These are phyloP conservation scores for Pichia sp. DNA, from an alignment of 1,139 yeast species.

Conservation along the genomic window DNA sequence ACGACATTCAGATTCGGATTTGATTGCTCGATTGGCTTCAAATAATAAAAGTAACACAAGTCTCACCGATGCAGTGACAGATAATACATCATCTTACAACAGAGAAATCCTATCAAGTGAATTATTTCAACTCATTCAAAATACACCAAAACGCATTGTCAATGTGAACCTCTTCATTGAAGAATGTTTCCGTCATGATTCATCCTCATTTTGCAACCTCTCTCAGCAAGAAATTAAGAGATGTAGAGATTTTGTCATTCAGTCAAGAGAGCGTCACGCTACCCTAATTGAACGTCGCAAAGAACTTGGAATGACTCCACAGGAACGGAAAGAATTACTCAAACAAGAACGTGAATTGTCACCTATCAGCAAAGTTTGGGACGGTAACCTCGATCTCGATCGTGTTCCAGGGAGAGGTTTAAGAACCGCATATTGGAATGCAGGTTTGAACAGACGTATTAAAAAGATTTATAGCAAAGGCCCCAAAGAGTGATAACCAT, in stretches of 20 bases:
- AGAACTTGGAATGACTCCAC: slow-evolving; percentile 23
- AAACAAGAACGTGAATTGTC: slow-evolving; percentile 16
- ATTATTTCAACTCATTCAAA: slow-evolving; percentile 78
- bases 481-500: too few relatives aligned
- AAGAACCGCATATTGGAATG: slow-evolving; percentile 54
- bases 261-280: slow-evolving; percentile 45
- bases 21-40: slow-evolving; percentile 1
- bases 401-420: slow-evolving; percentile 31
- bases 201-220: slow-evolving; percentile 40
- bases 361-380: slow-evolving; percentile 1
- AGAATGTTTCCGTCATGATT: slow-evolving; percentile 46
- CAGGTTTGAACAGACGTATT: slow-evolving; percentile 44
- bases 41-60: slow-evolving; percentile 3
- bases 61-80: neutral
- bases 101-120: slow-evolving; percentile 36
- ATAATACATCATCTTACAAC: slow-evolving; percentile 11
- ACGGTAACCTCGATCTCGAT: slow-evolving; percentile 3
- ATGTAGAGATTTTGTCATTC: slow-evolving; percentile 69
- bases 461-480: slow-evolving; percentile 27
- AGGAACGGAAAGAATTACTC: slow-evolving; percentile 30
- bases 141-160: slow-evolving; percentile 63
- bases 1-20: slow-evolving; percentile 8
- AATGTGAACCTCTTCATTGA: slow-evolving; percentile 70
- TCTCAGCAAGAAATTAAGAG: slow-evolving; percentile 75
- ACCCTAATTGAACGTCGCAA: slow-evolving; percentile 28